These are phyloP conservation scores for Zoysia pacifica DNA, from an alignment of 176 grass and related monocot genomes.

Conservation along the genomic window DNA sequence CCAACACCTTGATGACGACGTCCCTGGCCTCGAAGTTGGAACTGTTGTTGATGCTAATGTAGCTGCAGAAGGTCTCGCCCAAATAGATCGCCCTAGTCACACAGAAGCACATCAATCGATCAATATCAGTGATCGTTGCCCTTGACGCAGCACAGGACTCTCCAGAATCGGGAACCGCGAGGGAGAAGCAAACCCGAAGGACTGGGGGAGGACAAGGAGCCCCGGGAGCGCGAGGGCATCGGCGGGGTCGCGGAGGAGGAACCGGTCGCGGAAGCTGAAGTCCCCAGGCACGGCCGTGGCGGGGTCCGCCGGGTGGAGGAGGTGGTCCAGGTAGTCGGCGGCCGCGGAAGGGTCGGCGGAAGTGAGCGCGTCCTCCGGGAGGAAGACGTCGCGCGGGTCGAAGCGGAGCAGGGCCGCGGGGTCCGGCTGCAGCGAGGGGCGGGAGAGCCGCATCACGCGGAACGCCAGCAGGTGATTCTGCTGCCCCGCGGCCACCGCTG, in stretches of 20 bases:
- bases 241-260: conserved; percentile 74
- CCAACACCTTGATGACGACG: conserved; percentile 81
- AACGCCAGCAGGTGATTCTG: conserved; percentile 87
- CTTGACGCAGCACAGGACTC: neutral
- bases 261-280: conserved; percentile 85
- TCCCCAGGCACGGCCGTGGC: conserved; percentile 50
- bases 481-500: conserved; percentile 15
- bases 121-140: conserved; percentile 18
- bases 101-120: conserved; percentile 15
- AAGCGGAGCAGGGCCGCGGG: conserved; percentile 80
- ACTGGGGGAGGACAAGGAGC: conserved; percentile 83
- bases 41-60: conserved; percentile 99
- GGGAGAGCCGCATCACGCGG: conserved; percentile 93
- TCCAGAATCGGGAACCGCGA: conserved; percentile 17
- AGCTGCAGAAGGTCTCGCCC: conserved; percentile 99
- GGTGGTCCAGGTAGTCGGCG: conserved; percentile 27
- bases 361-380: conserved; percentile 77
- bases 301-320: conserved; percentile 44
- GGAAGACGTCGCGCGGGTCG: conserved; percentile 80
- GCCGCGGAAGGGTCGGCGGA: conserved; percentile 45
- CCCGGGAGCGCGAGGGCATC: conserved; percentile 88
- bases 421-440: conserved; percentile 82
- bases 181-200: conserved; percentile 65
- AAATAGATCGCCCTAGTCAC: conserved; percentile 87
- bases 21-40: conserved; percentile 82